Evolutionary conservation across 106 monocot species (phyloP).

Genomic region (Platanthera guangdongensis): DNA sequence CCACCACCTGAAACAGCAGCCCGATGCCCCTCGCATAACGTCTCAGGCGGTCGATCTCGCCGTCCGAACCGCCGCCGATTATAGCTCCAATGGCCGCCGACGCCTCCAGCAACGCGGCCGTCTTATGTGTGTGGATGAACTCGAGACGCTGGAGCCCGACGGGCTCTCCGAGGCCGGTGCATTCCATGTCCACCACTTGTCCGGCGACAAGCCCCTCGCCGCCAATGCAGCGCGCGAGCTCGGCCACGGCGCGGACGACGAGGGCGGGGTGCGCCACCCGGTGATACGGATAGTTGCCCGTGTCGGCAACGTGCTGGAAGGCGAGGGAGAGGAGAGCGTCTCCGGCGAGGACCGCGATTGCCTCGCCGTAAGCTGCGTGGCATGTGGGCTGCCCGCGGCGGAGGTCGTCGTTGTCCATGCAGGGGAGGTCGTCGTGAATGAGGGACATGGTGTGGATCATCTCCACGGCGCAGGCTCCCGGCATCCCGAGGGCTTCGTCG

Average conservation of each 20-base stretch:
- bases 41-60: constrained; percentile 53
- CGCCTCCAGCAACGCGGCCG: constrained; percentile 72
- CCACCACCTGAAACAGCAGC: constrained; percentile 82
- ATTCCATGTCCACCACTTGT: constrained; percentile 29
- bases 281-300: not conserved
- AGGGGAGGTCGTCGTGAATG: constrained; percentile 72
- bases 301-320: constrained; percentile 30
- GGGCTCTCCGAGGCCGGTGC: constrained; percentile 14
- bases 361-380: constrained; percentile 49
- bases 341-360: constrained; percentile 56
- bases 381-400: constrained; percentile 52
- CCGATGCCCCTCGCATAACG: constrained; percentile 59
- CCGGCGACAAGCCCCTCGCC: constrained; percentile 32
- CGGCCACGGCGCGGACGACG: constrained; percentile 16
- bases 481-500: constrained; percentile 19
- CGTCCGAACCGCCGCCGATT: constrained; percentile 54
- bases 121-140: constrained; percentile 81
- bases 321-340: constrained; percentile 63
- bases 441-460: constrained; percentile 81
- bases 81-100: constrained; percentile 76
- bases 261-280: not conserved
- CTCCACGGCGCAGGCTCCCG: constrained; percentile 46
- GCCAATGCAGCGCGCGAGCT: constrained; percentile 18
- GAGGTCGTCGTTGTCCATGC: constrained; percentile 68
- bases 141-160: constrained; percentile 41